Conservation (phyloP, 805 yeast genomes). For the Saccharomycopsis fibuligera region DNA sequence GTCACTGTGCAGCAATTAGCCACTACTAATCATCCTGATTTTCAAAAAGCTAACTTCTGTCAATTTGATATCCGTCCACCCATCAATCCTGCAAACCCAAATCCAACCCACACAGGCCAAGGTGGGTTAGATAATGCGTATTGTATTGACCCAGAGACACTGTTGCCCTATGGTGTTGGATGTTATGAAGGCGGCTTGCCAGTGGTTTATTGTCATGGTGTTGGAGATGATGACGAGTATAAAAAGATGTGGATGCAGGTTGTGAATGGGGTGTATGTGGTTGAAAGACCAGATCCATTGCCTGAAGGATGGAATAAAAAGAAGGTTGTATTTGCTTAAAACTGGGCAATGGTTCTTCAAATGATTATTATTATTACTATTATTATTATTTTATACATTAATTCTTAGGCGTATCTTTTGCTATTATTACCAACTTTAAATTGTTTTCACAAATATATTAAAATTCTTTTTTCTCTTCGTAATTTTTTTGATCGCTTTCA, state of each 20-base stretch:
- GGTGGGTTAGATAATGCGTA: conserved; percentile 18
- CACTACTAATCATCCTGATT: no score
- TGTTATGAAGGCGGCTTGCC: conserved; percentile 9
- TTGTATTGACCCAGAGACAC: conserved; percentile 9
- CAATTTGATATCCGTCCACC: conserved; percentile 16
- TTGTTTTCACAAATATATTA: no score
- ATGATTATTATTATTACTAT: no score
- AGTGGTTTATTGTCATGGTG: neutral
- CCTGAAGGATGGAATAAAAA: conserved; percentile 9
- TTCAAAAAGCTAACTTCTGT: no score
- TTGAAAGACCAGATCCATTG: conserved; percentile 4
- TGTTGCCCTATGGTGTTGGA: conserved; percentile 15
- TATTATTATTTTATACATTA: no score
- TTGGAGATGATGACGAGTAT: neutral
- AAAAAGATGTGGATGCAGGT: no score
- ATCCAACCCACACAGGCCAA: no score
- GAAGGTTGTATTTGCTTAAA: neutral
- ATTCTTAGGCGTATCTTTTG: no score
- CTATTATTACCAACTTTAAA: no score
- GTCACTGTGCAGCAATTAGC: neutral
- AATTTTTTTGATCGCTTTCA: no score
- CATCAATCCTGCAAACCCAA: conserved; percentile 13
- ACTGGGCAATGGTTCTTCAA: neutral
- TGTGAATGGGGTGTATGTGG: no score
- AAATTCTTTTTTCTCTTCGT: no score